Conservation (phyloP, 2,329 filamentous ascomycete species). For the Xylaria hypoxylon region DNA sequence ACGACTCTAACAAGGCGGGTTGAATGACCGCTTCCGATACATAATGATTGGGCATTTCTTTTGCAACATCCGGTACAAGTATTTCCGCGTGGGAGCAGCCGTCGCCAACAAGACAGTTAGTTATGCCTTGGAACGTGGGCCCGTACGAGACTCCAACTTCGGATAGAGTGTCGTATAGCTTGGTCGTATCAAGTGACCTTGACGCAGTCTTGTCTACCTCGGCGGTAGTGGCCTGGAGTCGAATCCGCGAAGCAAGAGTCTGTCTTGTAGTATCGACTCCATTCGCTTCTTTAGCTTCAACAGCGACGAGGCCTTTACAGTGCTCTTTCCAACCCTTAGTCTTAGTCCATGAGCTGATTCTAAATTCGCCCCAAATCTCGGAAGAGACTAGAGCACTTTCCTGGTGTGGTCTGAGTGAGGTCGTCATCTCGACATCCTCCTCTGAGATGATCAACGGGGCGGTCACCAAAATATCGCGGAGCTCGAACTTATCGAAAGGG, state of each 20-base stretch:
- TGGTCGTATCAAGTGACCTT: slow-evolving; percentile 47
- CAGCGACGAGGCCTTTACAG: slow-evolving; percentile 64
- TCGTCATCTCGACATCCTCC: slow-evolving; percentile 63
- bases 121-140: slow-evolving; percentile 62
- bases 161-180: slow-evolving; percentile 61
- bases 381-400: slow-evolving; percentile 57
- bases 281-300: slow-evolving; percentile 53
- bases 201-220: slow-evolving; percentile 48
- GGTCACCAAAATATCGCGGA: slow-evolving; percentile 60
- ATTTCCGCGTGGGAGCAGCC: slow-evolving; percentile 53
- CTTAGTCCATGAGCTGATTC: slow-evolving; percentile 65
- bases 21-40: slow-evolving; percentile 53
- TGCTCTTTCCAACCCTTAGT: slow-evolving; percentile 68
- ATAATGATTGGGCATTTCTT: slow-evolving; percentile 55
- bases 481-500: slow-evolving; percentile 57
- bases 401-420: slow-evolving; percentile 57
- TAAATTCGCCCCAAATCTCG: slow-evolving; percentile 66
- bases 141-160: slow-evolving; percentile 64
- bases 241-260: slow-evolving; percentile 45
- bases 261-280: slow-evolving; percentile 56
- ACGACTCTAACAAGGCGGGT: slow-evolving; percentile 55
- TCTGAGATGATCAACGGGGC: slow-evolving; percentile 62
- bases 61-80: slow-evolving; percentile 52
- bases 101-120: slow-evolving; percentile 57
- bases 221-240: slow-evolving; percentile 49